Evolutionary conservation across 345 rosid genomes (phyloP).

Genomic region (Gossypium arboreum): DNA sequence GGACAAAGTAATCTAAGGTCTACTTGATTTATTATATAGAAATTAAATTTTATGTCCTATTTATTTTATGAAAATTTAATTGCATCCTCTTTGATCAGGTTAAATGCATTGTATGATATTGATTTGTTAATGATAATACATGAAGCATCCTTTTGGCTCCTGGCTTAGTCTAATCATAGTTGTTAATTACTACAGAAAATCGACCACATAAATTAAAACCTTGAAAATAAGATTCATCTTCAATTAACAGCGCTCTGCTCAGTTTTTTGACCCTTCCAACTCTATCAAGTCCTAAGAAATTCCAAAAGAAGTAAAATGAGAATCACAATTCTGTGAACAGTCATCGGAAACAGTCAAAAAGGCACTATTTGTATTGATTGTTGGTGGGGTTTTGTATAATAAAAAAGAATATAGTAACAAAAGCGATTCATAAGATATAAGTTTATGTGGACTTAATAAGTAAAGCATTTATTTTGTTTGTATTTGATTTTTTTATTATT

Average conservation of each 20-base stretch:
- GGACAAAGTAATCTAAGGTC: too few species aligned
- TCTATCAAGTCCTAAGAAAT: not conserved
- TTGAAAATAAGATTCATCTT: not conserved
- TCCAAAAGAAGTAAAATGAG: not conserved
- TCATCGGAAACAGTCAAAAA: not conserved
- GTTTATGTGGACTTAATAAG: not conserved
- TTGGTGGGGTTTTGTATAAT: not conserved
- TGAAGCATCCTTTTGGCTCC: too few species aligned
- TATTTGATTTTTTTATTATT: not conserved
- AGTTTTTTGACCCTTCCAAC: not conserved
- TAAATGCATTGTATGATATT: too few species aligned
- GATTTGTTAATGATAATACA: too few species aligned
- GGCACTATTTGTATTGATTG: not conserved
- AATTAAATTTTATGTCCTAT: too few species aligned
- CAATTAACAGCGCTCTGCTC: not conserved
- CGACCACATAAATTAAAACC: too few species aligned
- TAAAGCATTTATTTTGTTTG: not conserved
- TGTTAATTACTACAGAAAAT: too few species aligned
- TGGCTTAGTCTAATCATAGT: too few species aligned
- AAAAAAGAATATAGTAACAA: too few species aligned
- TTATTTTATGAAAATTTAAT: too few species aligned
- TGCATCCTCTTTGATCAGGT: too few species aligned
- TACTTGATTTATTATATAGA: too few species aligned
- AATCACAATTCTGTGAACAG: not conserved
- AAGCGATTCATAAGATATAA: not conserved